A percentile compares a stretch with the other conserved stretches of the same genome.
These are phyloP conservation scores for Gossypium rotundifolium DNA, from an alignment of 345 rosid species.

Conservation along the genomic window DNA sequence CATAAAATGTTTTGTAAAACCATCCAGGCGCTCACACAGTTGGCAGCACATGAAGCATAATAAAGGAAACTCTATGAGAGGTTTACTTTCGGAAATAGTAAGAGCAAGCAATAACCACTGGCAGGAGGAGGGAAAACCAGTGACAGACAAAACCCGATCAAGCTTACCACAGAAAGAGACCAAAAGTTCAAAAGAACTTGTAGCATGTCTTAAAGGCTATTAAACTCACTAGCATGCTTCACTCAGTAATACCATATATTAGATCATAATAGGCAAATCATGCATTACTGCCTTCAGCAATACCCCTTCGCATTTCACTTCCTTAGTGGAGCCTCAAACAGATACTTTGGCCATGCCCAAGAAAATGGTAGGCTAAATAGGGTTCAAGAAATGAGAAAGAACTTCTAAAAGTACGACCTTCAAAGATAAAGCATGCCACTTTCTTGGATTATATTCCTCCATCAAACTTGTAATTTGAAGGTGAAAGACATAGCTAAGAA, in stretches of 20 bases:
- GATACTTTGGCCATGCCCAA: background rate
- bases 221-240: conserved; percentile 1
- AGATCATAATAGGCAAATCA: background rate
- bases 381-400: background rate
- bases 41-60: background rate
- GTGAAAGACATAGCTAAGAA: background rate
- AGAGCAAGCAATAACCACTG: background rate
- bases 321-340: background rate
- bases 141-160: background rate
- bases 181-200: background rate
- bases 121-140: background rate
- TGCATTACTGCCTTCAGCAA: background rate
- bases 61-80: background rate
- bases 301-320: background rate
- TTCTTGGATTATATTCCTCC: background rate
- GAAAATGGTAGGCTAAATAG: background rate
- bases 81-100: background rate
- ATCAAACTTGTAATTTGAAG: background rate
- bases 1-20: background rate
- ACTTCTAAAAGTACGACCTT: background rate
- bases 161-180: background rate
- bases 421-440: background rate
- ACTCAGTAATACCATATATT: background rate
- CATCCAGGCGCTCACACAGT: background rate
- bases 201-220: background rate